Percentiles rank a stretch among this genome's conserved stretches.
phyloP scores from a whole-genome alignment of 768 basidiomycete species.

The Agaricus blazei region DNA sequence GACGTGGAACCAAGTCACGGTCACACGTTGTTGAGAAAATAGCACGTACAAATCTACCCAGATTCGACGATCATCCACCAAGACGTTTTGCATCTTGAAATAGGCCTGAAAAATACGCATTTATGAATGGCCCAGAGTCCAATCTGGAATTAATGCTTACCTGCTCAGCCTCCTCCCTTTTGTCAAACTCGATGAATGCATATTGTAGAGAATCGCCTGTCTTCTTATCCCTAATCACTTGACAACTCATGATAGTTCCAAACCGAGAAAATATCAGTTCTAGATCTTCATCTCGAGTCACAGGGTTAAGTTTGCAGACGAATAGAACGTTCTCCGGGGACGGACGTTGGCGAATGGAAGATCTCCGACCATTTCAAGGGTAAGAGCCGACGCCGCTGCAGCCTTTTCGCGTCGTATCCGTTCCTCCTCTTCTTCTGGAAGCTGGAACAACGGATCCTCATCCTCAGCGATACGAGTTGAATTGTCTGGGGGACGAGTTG shows the following conservation, averaged over 20 bases:
- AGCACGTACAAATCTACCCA: conserved; percentile 94
- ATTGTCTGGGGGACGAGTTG: conserved; percentile 77
- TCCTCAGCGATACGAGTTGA: conserved; percentile 92
- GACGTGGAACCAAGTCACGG: neutral
- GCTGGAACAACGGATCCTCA: conserved; percentile 78
- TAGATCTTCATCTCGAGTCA: conserved; percentile 92
- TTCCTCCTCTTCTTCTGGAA: conserved; percentile 87
- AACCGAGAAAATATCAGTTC: conserved; percentile 97
- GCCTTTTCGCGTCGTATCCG: conserved; percentile 78
- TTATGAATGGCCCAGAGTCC: neutral
- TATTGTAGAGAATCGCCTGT: conserved; percentile 97
- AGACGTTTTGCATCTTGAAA: conserved; percentile 99
- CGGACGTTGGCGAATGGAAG: conserved; percentile 96
- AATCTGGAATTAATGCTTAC: conserved; percentile 32
- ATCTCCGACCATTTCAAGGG: conserved; percentile 99
- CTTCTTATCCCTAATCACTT: conserved; percentile 93
- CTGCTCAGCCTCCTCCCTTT: conserved; percentile 90
- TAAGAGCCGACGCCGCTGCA: conserved; percentile 88
- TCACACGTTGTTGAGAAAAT: neutral
- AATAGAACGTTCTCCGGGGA: conserved; percentile 98
- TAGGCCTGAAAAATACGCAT: conserved; percentile 61
- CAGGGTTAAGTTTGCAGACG: conserved; percentile 97
- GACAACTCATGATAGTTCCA: conserved; percentile 94
- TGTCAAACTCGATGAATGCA: conserved; percentile 98
- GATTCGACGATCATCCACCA: conserved; percentile 95